Conservation (phyloP, 1,284 basidiomycete species). For the Ganoderma resinaceum region DNA sequence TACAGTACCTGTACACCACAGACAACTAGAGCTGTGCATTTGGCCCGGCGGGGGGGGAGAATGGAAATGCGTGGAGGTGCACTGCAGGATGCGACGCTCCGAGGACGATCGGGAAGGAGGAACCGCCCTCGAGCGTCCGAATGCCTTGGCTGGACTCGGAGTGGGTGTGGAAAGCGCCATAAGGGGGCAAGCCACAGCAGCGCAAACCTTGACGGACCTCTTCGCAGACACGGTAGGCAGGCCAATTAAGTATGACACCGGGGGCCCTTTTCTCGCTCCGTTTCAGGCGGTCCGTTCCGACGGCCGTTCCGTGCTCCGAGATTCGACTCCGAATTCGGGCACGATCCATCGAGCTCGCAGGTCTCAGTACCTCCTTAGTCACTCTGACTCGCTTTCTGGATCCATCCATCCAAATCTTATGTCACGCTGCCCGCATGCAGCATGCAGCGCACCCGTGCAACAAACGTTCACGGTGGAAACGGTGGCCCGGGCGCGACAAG, state of each 20-base stretch:
- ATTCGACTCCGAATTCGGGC: neutral
- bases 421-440: neutral
- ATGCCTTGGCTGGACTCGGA: neutral
- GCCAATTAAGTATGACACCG: neutral
- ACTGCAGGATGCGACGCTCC: neutral
- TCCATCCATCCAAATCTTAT: neutral
- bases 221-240: too few relatives aligned
- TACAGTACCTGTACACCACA: neutral
- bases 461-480: neutral
- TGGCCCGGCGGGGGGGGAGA: too few relatives aligned
- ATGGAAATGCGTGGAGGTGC: neutral
- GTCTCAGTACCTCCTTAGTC: neutral
- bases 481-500: neutral
- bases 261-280: neutral
- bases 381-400: constrained; percentile 1
- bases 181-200: neutral
- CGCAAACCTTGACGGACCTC: neutral
- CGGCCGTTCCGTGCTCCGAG: constrained; percentile 4
- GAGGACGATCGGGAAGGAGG: constrained; percentile 3
- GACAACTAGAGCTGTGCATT: neutral
- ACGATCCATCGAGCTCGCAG: neutral
- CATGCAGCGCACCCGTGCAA: neutral
- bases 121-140: neutral
- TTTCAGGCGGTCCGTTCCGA: neutral
- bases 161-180: neutral